phyloP scores from a whole-genome alignment of 768 basidiomycete genomes.

The Phaeotremella fagi region DNA sequence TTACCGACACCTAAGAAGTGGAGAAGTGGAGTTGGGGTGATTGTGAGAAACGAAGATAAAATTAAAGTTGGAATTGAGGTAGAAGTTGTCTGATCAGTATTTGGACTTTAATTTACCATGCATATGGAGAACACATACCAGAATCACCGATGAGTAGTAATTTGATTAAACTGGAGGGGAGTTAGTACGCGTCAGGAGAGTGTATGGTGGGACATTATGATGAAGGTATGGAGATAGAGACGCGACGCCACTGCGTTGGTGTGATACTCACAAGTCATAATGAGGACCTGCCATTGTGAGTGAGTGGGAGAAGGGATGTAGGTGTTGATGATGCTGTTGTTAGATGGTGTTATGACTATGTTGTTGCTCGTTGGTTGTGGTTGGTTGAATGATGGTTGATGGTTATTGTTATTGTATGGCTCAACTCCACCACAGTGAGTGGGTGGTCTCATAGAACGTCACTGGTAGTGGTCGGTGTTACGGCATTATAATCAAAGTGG shows the following conservation, averaged over 20 bases:
- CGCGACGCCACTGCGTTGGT: slow-evolving; percentile 19
- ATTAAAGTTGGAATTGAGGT: too few species aligned
- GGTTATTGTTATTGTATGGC: too few species aligned
- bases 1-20: slow-evolving; percentile 72
- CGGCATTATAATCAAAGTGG: slow-evolving; percentile 2
- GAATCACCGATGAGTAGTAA: slow-evolving; percentile 95
- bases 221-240: too few species aligned
- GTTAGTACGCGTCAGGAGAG: background rate
- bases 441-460: background rate
- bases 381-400: slow-evolving; percentile 1
- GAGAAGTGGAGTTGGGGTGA: background rate
- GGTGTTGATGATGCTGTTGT: background rate
- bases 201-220: too few species aligned
- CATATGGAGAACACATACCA: slow-evolving; percentile 55
- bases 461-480: too few species aligned
- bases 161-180: slow-evolving; percentile 55
- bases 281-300: slow-evolving; percentile 57
- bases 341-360: background rate
- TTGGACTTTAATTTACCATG: too few species aligned
- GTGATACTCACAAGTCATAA: slow-evolving; percentile 89
- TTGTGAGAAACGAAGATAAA: background rate
- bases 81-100: background rate
- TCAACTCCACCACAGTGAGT: too few species aligned
- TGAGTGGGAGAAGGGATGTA: background rate
- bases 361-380: too few species aligned